Percentiles rank a stretch among this genome's conserved stretches.
Conservation (phyloP, 352 stramenopile genomes). For the Phytopythium ostracodes region DNA sequence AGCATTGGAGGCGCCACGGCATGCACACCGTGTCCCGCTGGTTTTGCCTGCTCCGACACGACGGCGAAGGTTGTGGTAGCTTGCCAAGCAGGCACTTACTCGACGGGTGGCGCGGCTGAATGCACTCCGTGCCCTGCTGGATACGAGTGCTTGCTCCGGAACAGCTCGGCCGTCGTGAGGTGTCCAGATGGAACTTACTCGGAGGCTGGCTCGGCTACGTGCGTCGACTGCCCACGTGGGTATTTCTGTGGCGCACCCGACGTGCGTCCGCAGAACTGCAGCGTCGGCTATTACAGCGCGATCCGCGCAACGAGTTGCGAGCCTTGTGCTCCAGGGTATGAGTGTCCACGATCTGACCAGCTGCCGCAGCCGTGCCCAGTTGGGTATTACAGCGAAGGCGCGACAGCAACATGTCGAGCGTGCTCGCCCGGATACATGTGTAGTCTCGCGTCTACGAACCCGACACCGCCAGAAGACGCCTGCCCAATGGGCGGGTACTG, state of each 20-base stretch:
- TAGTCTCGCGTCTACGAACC: conserved; percentile 63
- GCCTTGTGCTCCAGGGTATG: conserved; percentile 75
- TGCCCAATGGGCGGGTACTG: conserved; percentile 89
- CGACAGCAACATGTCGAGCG: conserved; percentile 52
- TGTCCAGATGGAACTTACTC: conserved; percentile 74
- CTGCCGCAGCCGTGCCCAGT: conserved; percentile 78
- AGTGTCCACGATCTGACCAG: conserved; percentile 72
- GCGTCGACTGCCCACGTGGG: conserved; percentile 73
- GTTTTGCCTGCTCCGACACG: conserved; percentile 70
- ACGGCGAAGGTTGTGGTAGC: conserved; percentile 38
- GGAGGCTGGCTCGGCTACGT: conserved; percentile 40
- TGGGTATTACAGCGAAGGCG: conserved; percentile 84
- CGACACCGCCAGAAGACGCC: conserved; percentile 79
- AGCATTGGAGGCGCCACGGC: conserved; percentile 40
- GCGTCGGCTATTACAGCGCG: conserved; percentile 76
- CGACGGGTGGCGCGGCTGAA: conserved; percentile 34
- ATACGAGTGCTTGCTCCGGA: conserved; percentile 66
- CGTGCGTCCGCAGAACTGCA: conserved; percentile 65
- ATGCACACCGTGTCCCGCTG: conserved; percentile 61
- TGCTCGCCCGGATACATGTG: conserved; percentile 80
- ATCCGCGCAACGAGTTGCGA: conserved; percentile 62
- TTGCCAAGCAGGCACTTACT: conserved; percentile 58
- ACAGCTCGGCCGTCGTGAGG: conserved; percentile 48
- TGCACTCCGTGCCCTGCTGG: conserved; percentile 77
- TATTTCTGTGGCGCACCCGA: conserved; percentile 72